Evolutionary conservation across 345 rosid genomes (phyloP).

Genomic region (Erysimum cheiranthoides): DNA sequence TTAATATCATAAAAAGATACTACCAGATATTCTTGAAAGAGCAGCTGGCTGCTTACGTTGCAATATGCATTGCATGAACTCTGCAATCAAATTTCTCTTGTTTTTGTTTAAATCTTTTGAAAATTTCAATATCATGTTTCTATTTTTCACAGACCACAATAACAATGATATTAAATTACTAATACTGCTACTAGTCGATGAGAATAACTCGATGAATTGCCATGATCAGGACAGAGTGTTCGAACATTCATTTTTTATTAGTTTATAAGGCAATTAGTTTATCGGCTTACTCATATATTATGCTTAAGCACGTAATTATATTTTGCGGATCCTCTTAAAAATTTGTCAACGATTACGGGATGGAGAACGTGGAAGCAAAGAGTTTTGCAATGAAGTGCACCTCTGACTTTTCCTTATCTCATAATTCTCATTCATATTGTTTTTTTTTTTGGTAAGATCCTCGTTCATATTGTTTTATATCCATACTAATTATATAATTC

Average conservation of each 20-base stretch:
- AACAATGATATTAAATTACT: conserved; percentile 13
- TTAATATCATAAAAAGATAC: conserved; percentile 36
- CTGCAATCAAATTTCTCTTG: conserved; percentile 15
- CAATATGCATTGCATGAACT: conserved; percentile 47
- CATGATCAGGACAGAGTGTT: conserved; percentile 40
- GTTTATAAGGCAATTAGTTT: conserved; percentile 28
- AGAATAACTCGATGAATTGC: conserved; percentile 31
- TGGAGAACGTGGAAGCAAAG: conserved; percentile 44
- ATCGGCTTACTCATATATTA: conserved; percentile 33
- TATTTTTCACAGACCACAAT: conserved; percentile 7
- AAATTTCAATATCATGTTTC: conserved; percentile 32
- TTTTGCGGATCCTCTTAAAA: conserved; percentile 16
- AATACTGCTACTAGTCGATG: conserved; percentile 23
- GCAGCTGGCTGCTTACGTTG: conserved; percentile 36
- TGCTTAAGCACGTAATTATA: conserved; percentile 42
- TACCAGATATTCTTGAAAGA: conserved; percentile 45
- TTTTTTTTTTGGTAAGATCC: background rate
- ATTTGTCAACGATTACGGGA: conserved; percentile 38
- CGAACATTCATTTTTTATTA: background rate
- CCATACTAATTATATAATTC: background rate
- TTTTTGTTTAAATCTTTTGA: conserved; percentile 20
- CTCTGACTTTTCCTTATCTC: conserved; percentile 24
- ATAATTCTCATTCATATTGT: background rate
- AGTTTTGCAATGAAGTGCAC: background rate
- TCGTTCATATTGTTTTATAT: background rate